A percentile compares a stretch with the other conserved stretches of the same genome.
Evolutionary conservation across 2,329 filamentous ascomycete genomes (phyloP).

Genomic region (Arachnomyces sp.): DNA sequence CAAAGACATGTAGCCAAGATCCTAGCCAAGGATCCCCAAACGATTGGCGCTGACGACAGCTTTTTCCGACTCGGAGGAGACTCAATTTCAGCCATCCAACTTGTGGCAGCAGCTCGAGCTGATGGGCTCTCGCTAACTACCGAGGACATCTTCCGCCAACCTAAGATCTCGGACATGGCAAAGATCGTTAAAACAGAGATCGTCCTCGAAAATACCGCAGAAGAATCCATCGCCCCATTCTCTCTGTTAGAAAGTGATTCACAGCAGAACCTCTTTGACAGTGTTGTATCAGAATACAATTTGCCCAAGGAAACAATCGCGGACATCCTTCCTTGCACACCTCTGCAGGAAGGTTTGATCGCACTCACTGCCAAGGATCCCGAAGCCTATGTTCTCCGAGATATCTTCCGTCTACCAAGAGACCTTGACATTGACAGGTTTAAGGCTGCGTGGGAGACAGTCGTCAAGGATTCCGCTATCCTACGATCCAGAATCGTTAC

Average conservation of each 20-base stretch:
- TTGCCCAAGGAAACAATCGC: conserved; percentile 21
- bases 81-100: conserved; percentile 6
- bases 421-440: conserved; percentile 25
- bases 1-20: conserved; percentile 8
- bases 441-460: conserved; percentile 30
- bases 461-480: conserved; percentile 28
- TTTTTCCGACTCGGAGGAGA: conserved; percentile 9
- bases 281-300: conserved; percentile 7
- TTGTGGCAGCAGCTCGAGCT: conserved; percentile 3
- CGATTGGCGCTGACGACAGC: conserved; percentile 3
- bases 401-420: conserved; percentile 22
- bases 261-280: too few species aligned
- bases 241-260: too few species aligned
- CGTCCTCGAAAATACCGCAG: too few species aligned
- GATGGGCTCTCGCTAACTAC: conserved; percentile 16
- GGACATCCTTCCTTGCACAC: conserved; percentile 26
- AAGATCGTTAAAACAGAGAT: neutral
- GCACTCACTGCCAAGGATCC: conserved; percentile 31
- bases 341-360: conserved; percentile 35
- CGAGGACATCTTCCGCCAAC: conserved; percentile 37
- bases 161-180: conserved; percentile 30
- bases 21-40: conserved; percentile 7
- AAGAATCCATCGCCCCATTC: too few species aligned
- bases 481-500: conserved; percentile 33
- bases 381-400: conserved; percentile 35